phyloP scores from a whole-genome alignment of 2,329 filamentous ascomycete species.

The Albophoma yamanashiensis region DNA sequence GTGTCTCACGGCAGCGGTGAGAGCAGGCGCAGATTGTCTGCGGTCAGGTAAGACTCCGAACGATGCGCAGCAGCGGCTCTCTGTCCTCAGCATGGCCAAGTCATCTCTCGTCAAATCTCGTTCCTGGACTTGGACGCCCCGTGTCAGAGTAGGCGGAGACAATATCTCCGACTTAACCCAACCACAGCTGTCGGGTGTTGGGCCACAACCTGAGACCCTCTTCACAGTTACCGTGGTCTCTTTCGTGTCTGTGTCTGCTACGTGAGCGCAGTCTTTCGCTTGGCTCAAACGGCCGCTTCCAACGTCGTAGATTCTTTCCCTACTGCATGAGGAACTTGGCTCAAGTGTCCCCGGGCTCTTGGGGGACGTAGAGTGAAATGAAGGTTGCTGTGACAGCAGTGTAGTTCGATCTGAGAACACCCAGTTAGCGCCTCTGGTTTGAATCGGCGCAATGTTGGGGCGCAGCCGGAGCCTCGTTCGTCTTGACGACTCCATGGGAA shows the following conservation, averaged over 20 bases:
- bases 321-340: neutral
- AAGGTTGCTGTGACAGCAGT: neutral
- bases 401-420: neutral
- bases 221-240: neutral
- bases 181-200: neutral
- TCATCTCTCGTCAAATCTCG: neutral
- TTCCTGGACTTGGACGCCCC: neutral
- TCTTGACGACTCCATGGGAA: neutral
- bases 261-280: neutral
- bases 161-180: neutral
- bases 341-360: neutral
- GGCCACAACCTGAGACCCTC: neutral
- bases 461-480: neutral
- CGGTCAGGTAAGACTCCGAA: neutral
- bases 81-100: neutral
- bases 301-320: neutral
- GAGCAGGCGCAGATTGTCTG: neutral
- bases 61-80: neutral
- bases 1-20: constrained; percentile 4
- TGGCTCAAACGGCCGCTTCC: neutral
- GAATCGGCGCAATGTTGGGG: constrained; percentile 6
- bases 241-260: neutral
- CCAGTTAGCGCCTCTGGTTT: neutral
- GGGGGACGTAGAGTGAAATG: neutral
- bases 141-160: neutral